Conservation (phyloP, 2,329 filamentous ascomycete species). For the Colletotrichum sidae region DNA sequence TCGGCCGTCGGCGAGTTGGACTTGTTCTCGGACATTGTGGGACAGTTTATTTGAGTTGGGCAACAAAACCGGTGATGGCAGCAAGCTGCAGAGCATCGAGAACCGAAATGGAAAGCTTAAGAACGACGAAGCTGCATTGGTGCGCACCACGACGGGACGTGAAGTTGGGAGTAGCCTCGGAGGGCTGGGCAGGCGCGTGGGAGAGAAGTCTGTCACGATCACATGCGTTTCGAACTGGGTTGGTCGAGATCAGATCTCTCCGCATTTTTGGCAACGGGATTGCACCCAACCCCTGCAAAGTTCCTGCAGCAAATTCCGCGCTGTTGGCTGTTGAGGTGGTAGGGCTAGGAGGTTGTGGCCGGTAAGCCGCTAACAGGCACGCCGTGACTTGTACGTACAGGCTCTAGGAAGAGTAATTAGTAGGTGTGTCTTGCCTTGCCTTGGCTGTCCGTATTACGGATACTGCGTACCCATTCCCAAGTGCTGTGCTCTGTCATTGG, state of each 20-base stretch:
- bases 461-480: no score
- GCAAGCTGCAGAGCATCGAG: no score
- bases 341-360: conserved; percentile 19
- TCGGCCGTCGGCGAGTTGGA: conserved; percentile 35
- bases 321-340: conserved; percentile 4
- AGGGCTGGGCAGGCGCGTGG: no score
- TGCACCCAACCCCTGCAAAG: conserved; percentile 26
- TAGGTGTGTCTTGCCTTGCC: no score
- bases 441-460: no score
- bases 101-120: neutral
- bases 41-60: no score
- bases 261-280: conserved; percentile 8
- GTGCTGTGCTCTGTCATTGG: no score
- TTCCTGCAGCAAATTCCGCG: conserved; percentile 37
- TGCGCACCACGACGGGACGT: neutral
- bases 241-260: conserved; percentile 22
- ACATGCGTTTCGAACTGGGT: conserved; percentile 25
- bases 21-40: conserved; percentile 19
- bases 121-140: neutral
- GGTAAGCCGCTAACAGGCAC: no score
- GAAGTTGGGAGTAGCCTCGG: neutral
- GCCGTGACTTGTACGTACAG: no score
- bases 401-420: no score
- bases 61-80: no score
- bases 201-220: conserved; percentile 25